Base-by-base conservation (phyloP, 352 stramenopile species). In the Phytophthora tubulina region DNA sequence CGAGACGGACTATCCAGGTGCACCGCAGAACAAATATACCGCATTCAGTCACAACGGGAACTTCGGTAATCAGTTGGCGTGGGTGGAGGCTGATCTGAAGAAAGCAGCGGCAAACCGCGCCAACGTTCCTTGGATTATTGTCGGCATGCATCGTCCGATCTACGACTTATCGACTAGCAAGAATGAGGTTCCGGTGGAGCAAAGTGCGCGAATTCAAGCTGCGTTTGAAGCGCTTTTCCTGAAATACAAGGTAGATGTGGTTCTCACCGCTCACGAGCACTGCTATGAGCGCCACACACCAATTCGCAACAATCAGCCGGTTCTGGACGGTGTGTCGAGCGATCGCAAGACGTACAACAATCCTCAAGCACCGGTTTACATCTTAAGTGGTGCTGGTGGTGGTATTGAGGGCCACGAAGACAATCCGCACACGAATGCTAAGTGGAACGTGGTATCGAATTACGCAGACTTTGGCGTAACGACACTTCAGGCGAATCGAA, bases 1-100 rank as follows among this genome's bases (percentile, higher is more conserved):
- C 13, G 92, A 98, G 74, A 96, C 83, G 15, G 78, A 90, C 65
- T 89, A 87, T 52, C 52, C 42, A 0, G 64, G 53, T 7, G 75
- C 72, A 6, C 81, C 80, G 1, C 70, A 32, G 30, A 92, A 90
- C 54, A 62, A 76, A 61, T 76, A 78, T 46, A 80, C 68, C 14
- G 50, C 63, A 14, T 76, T 58, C 14, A 50, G 61, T 57, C 67
- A 71, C 53, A 78, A 88, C 65, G 79, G 80, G 8, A 59, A 70
- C 64, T 90, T 85, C 63, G 74, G 80, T 6, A 64, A 86, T 59
- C 80, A 89, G 39, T 59, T 89, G 10, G 48, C 61, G 42, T 90
- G 82, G 80, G 56, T 88, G 10, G 79, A 89, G 31, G 67, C 62
- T 17, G 82, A 88, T 50, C 41, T 90, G 8, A 75, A 81, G 55